Evolutionary conservation across 75 land plant genomes (phyloP).

Genomic region (Larix kaempferi): DNA sequence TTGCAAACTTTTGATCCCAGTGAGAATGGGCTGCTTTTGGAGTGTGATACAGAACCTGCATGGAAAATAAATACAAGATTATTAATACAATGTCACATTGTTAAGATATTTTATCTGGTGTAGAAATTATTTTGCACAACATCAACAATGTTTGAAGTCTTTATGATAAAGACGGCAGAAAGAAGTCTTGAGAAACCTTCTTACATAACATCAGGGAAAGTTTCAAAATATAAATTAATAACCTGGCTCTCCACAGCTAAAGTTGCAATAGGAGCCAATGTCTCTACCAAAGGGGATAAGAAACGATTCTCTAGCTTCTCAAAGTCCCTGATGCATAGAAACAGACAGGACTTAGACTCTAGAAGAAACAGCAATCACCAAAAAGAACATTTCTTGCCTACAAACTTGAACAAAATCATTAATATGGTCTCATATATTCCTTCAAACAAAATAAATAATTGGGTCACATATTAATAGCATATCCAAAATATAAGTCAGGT

Average conservation of each 20-base stretch:
- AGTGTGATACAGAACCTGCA: slow-evolving; percentile 91
- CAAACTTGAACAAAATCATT: not conserved
- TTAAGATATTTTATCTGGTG: not conserved
- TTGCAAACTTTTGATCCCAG: slow-evolving; percentile 59
- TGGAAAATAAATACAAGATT: slow-evolving; percentile 7
- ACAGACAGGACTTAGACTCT: not conserved
- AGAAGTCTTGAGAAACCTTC: not conserved
- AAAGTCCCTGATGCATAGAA: slow-evolving; percentile 60
- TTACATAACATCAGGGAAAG: not conserved
- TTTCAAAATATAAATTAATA: not conserved
- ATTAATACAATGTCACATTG: not conserved
- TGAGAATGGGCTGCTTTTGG: slow-evolving; percentile 76
- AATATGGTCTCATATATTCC: not conserved
- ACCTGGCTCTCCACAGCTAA: slow-evolving; percentile 94
- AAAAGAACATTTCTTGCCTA: not conserved
- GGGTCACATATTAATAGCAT: not conserved
- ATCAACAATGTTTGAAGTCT: slow-evolving; percentile 3
- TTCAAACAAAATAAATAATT: not conserved
- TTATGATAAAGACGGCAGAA: slow-evolving; percentile 5
- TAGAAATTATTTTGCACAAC: not conserved
- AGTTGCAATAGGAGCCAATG: slow-evolving; percentile 64
- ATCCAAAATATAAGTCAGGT: not conserved
- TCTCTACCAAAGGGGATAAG: slow-evolving; percentile 71
- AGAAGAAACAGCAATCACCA: not conserved
- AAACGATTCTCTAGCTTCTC: slow-evolving; percentile 49